These are phyloP conservation scores for Schizosaccharomyces lindneri DNA, from an alignment of 805 yeast genomes.

Conservation along the genomic window DNA sequence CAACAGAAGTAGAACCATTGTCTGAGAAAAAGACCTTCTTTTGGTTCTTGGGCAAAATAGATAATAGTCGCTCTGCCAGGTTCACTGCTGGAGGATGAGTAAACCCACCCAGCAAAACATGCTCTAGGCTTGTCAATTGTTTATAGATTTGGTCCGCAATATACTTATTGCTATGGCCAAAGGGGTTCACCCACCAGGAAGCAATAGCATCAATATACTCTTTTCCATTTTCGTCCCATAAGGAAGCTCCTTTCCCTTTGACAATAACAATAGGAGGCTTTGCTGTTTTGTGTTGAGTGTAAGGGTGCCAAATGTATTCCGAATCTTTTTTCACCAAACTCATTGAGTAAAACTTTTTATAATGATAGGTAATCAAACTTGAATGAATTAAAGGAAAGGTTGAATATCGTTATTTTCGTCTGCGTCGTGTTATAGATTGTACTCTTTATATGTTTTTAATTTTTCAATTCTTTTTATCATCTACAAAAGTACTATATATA, in stretches of 20 bases:
- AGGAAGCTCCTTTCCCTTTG: background rate
- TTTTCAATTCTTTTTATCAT: too few relatives aligned
- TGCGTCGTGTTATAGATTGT: too few relatives aligned
- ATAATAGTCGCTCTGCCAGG: slow-evolving; percentile 8
- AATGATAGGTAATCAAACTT: too few relatives aligned
- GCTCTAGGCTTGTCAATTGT: slow-evolving; percentile 12
- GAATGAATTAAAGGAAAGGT: too few relatives aligned
- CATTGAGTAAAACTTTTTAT: too few relatives aligned
- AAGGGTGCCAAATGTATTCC: slow-evolving; percentile 10
- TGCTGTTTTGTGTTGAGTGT: slow-evolving; percentile 9
- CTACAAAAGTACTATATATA: too few relatives aligned
- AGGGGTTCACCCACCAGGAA: slow-evolving; percentile 13
- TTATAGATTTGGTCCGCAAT: slow-evolving; percentile 10
- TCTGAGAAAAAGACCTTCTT: slow-evolving; percentile 10
- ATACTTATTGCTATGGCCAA: slow-evolving; percentile 10
- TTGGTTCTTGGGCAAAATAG: slow-evolving; percentile 6
- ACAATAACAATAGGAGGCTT: slow-evolving; percentile 7
- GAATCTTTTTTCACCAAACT: too few relatives aligned
- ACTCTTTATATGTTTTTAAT: too few relatives aligned
- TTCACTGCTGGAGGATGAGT: slow-evolving; percentile 10
- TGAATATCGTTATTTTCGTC: too few relatives aligned
- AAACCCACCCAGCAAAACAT: slow-evolving; percentile 11
- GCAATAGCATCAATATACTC: slow-evolving; percentile 7
- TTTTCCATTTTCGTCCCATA: background rate
- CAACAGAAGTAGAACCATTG: slow-evolving; percentile 12